Conservation (phyloP, 805 yeast genomes). For the Candida suzukii region DNA sequence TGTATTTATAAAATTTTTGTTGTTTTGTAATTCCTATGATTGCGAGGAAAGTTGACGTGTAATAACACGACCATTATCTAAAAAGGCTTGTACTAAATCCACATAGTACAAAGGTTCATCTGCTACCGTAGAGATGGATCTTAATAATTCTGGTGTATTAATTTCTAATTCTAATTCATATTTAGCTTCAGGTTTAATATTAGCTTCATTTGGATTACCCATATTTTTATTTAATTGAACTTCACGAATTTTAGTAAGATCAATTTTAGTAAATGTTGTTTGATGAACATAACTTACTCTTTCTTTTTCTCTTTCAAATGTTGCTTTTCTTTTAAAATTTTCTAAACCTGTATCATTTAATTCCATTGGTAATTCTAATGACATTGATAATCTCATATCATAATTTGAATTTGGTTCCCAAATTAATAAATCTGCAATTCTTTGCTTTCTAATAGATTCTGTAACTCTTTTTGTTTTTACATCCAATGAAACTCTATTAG, state of each 20-base stretch:
- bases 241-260: conserved; percentile 54
- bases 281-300: conserved; percentile 66
- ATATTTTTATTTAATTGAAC: conserved; percentile 10
- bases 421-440: conserved; percentile 66
- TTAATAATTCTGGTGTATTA: conserved; percentile 23
- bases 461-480: conserved; percentile 58
- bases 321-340: conserved; percentile 41
- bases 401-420: conserved; percentile 71
- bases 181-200: conserved; percentile 7
- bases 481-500: conserved; percentile 62
- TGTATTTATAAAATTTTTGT: no score
- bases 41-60: conserved; percentile 24
- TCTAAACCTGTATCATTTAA: conserved; percentile 45
- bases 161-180: conserved; percentile 30
- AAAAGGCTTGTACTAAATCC: conserved; percentile 38
- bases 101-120: conserved; percentile 35
- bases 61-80: conserved; percentile 34
- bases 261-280: conserved; percentile 68
- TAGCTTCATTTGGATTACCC: conserved; percentile 1
- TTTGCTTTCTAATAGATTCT: conserved; percentile 64
- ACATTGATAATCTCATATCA: conserved; percentile 70
- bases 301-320: conserved; percentile 59
- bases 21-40: no score
- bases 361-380: conserved; percentile 69
- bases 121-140: conserved; percentile 21